Base-by-base conservation (phyloP, 2,329 filamentous ascomycete species). In the Dendryphion nanum region DNA sequence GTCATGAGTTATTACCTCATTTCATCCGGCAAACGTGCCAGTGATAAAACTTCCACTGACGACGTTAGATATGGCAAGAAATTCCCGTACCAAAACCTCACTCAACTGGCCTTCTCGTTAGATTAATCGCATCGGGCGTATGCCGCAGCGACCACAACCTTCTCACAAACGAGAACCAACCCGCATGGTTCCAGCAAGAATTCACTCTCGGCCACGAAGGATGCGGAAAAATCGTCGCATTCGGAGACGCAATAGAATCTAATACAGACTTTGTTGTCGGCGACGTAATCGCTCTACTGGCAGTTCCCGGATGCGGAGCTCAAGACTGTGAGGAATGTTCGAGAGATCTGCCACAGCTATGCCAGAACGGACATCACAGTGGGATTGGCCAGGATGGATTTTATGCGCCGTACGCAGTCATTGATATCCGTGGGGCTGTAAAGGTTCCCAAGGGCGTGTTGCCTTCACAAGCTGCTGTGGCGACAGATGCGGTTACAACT, bases 201-300 rank as follows among this genome's bases (percentile, higher is more conserved):
- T 53, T 53, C 18, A 53, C 50, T 5, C 47, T 53, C 13, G 50
- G 47, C 6, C 50, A 53, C 36, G 50, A 53, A 42, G 50, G 50
- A 6, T 53, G 43, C 15, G 50, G 50, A 14, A 37, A 32, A 6
- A 49, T 53, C 33, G 35, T 44, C 6, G 14, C 19, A 20, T 16
- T 53, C 6, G 47, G 50, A 1, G 35, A 40, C n/a, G 17, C 16
- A 15, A 36, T 53, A 1, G 10, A 8, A 26, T 2, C 23, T n/a
- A 21, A 36, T 14, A 35, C 29, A 5, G 45, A 40, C 19, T 53
- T 51, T 35, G 33, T 30, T 3, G 26, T 49, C 15, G 44, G 44
- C 13, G 47, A 53, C 19, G 29, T 47, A 4, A 38, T 53, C n/a
- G 50, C 50, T 14, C 12, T 53, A 12, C 35, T 43, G 12, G 45